Evolutionary conservation across 306 rosid genomes (phyloP), one percentile per base, ranked within the genome.

Genomic region (Dryas drummondii): DNA sequence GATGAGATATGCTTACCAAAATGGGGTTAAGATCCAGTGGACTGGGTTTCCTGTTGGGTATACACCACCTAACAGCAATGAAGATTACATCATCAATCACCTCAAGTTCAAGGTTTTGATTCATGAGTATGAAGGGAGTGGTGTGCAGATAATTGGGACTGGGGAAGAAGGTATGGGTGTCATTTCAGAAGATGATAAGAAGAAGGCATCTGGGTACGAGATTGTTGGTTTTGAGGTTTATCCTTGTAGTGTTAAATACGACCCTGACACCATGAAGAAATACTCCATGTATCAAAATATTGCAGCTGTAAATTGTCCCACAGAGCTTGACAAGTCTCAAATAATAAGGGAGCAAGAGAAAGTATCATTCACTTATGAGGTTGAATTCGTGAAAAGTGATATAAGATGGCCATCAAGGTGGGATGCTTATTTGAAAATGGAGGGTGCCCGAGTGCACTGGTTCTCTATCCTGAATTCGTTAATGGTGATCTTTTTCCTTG

Each of bases 361-460:
- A 84, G 84, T 94, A 49, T 83, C 98, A 19, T 94, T 91, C 79
- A 90, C 98, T 13, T 94, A 94, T 59, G 96, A 94, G 81, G 98
- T 91, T 77, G 94, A 91, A 54, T 94, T 94, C 73, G 90, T 89
- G 65, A 91, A 88, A 68, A 93, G 98, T 70, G 89, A 93, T 70
- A 71, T 83, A 74, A 87, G 90, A 73, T 93, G 98, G 98, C 98
- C 98, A 4, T 93, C 98, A 7, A 91, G 98, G 53, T 93, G 98
- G 98, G 98, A 93, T 88, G 98, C 98, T 76, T 93, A 93, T 81
- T 72, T 93, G 81, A 89, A 84, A 83, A 93, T 93, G 98, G 98
- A 91, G 84, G 98, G 98, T 82, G 87, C 97, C 14, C 90, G 97
- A 40, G 98, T 93, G 26, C 96, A 93, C 76, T 93, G 97, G 98